These are phyloP conservation scores for Trichoderma sp. DNA, from an alignment of 2,329 filamentous ascomycete species.

Conservation along the genomic window DNA sequence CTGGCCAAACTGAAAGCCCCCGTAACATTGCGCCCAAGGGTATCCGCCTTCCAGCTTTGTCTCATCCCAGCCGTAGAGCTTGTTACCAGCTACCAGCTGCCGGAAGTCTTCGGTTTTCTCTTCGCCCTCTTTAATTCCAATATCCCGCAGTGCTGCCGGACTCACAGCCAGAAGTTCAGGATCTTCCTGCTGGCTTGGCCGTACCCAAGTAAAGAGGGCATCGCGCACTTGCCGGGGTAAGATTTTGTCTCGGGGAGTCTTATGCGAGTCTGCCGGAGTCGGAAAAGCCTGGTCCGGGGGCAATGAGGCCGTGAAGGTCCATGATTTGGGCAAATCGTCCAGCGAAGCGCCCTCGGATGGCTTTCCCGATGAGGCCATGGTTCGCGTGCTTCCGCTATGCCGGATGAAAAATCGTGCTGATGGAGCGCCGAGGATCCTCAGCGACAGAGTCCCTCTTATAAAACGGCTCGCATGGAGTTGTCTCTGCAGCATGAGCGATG, in stretches of 20 bases:
- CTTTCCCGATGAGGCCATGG: conserved; percentile 9
- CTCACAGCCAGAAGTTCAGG: conserved; percentile 82
- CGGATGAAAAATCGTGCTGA: conserved; percentile 20
- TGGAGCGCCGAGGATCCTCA: conserved; percentile 36
- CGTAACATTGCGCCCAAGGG: conserved; percentile 98
- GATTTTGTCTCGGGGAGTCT: conserved; percentile 72
- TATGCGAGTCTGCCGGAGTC: conserved; percentile 77
- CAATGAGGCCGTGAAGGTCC: conserved; percentile 63
- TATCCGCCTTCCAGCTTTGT: conserved; percentile 68
- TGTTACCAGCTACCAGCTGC: conserved; percentile 76
- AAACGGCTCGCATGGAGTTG: background rate
- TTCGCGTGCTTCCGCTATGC: background rate
- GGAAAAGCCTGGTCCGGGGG: conserved; percentile 76
- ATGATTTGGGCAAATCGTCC: conserved; percentile 60
- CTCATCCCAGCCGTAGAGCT: conserved; percentile 74
- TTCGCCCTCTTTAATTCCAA: conserved; percentile 71
- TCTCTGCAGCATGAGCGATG: conserved; percentile 3
- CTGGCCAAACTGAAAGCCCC: conserved; percentile 74
- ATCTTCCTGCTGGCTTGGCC: conserved; percentile 68
- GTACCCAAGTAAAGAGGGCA: conserved; percentile 86
- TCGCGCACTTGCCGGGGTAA: conserved; percentile 78
- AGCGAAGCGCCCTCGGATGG: conserved; percentile 39
- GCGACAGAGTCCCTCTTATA: conserved; percentile 21
- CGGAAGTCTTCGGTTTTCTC: conserved; percentile 70
- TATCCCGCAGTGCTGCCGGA: conserved; percentile 69